Evolutionary conservation across 1,284 basidiomycete species (phyloP).

Genomic region (Cryptococcus sp.): DNA sequence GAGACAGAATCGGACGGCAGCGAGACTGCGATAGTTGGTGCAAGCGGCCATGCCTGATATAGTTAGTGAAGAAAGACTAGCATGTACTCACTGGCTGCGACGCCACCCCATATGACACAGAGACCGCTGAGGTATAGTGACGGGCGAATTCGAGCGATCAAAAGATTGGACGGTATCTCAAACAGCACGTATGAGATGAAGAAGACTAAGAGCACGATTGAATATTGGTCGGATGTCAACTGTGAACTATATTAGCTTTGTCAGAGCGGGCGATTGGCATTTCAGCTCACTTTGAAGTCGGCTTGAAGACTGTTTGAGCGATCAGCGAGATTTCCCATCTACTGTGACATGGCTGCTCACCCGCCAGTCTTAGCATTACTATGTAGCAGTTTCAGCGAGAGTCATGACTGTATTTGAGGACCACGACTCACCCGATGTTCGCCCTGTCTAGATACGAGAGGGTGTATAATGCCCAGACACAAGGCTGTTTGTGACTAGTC

Average conservation of each 20-base stretch:
- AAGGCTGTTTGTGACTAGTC: constrained; percentile 12
- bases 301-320: constrained; percentile 22
- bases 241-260: background rate
- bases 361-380: constrained; percentile 46
- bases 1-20: constrained; percentile 42
- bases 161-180: constrained; percentile 44
- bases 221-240: constrained; percentile 50
- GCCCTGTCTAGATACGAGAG: constrained; percentile 50
- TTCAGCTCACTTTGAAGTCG: constrained; percentile 30
- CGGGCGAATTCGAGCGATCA: constrained; percentile 39
- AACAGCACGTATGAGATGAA: constrained; percentile 41
- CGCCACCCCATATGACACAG: constrained; percentile 45
- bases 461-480: constrained; percentile 50
- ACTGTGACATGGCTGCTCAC: no score
- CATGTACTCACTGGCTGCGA: constrained; percentile 24
- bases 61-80: no score
- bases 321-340: no score
- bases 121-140: constrained; percentile 42
- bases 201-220: constrained; percentile 39
- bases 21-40: constrained; percentile 39
- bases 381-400: background rate
- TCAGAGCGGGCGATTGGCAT: no score
- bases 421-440: constrained; percentile 39
- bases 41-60: constrained; percentile 36
- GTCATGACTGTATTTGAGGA: background rate